Base-by-base conservation (phyloP, 2,329 filamentous ascomycete genomes). In the Aphanocladium album region DNA sequence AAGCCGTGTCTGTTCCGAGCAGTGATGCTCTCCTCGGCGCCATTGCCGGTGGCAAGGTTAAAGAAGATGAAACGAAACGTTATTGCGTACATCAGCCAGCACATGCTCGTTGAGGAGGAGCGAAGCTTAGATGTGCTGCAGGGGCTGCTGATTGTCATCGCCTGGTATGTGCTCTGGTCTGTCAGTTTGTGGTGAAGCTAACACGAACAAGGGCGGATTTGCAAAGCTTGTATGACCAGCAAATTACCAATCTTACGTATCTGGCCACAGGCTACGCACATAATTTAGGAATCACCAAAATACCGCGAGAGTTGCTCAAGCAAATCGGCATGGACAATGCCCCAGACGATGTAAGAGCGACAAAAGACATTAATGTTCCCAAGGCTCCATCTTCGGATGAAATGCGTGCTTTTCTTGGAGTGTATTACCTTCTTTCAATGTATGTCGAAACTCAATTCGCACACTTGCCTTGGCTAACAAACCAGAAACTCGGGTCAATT, bases 101-200 rank as follows among this genome's bases (percentile, higher is more conserved):
- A 75, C 37, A 67, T 79, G 53, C 54, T 82, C 0, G 71, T 79
- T 1, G 71, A 74, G 61, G 74, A 74, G 19, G 73, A 79, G 43
- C 70, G 70, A 35, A 72, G 70, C 17, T 60, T 82, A 9, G 78
- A 80, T 60, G 65, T 79, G 3, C 70, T 82, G 1, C 79, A 81
- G 65, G 80, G 79, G 0, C 67, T 81, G 9, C 62, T 82, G 8
- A 70, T 80, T 47, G 73, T 74, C 45, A 69, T 80, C 58, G 73
- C 77, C 23, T 82, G 80, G 80, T 81, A 70, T 54, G 69, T 46
- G 11, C 16, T 19, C 19, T 8, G 5, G 5, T 43, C 2, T 51
- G 7, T 33, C 17, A 6, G 19, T 23, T 6, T 5, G 19, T 21
- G 9, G 33, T 33, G 33, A 51, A 11, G 12, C 23, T 57, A 21